Base-by-base conservation (phyloP, 2,329 filamentous ascomycete genomes). In the Epichloe sibirici region DNA sequence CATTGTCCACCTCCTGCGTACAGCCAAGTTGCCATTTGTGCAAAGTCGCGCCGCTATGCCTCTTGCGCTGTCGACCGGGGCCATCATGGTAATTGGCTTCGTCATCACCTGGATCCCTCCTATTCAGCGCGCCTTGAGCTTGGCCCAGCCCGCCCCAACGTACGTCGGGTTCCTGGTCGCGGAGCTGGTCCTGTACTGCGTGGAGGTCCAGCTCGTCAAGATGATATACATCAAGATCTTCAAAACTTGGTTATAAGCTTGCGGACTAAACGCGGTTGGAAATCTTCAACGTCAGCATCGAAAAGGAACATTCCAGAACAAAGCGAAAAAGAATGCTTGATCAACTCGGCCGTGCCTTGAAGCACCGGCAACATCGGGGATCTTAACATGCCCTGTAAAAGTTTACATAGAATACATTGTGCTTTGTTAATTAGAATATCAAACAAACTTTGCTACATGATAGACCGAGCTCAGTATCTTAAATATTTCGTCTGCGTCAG, bases 121-220 rank as follows among this genome's bases (percentile, higher is more conserved):
- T 1, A 56, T 63, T 38, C 57, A 54, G 21, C 31, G 21, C 4
- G 60, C 53, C 3, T 40, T 63, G 13, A 54, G 51, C 11, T 60
- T 63, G 43, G 57, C 51, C 13, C 57, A 48, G 34, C 61, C 61
- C 4, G 56, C 55, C 3, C 35, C 51, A 5, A 49, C 56, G 3
- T 63, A 53, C 15, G 52, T 60, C n/a, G 61, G 61, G 2, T 58
- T 62, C 39, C 52, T 63, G 51, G 52, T 55, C 5, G 60, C 59
- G 6, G 56, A 60, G 48, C 55, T 63, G 31, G 6, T 59, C 8
- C 53, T 59, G 23, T 63, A 63, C 55, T 59, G 56, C 28, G 4
- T 60, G 7, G 60, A 62, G 51, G 61, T 63, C 6, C 61, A 63
- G 51, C 23, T 59, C 2, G 61, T 63, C 49, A 63, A 63, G 55